Percentiles rank a stretch among this genome's conserved stretches.
These are phyloP conservation scores for Aureobasidium pullulans DNA, from an alignment of 2,329 filamentous ascomycete species.

Conservation along the genomic window DNA sequence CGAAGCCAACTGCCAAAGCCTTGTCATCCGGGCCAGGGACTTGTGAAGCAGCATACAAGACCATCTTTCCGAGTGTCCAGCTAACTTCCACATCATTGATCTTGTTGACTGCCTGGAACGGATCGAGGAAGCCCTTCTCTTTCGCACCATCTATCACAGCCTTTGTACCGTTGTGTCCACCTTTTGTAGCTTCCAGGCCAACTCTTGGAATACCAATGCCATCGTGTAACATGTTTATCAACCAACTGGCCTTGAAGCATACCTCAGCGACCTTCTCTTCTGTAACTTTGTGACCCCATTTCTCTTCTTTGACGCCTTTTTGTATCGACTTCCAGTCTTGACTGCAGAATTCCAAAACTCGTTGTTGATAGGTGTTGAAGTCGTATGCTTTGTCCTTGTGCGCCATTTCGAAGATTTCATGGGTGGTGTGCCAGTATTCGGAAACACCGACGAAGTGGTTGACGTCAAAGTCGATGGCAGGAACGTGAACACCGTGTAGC, in stretches of 20 bases:
- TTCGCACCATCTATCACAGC: slow-evolving; percentile 61
- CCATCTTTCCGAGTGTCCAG: slow-evolving; percentile 95
- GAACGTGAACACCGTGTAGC: slow-evolving; percentile 83
- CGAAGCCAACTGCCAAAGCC: slow-evolving; percentile 79
- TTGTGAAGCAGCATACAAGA: slow-evolving; percentile 88
- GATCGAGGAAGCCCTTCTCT: slow-evolving; percentile 67
- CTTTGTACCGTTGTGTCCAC: slow-evolving; percentile 60
- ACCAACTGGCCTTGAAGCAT: slow-evolving; percentile 97
- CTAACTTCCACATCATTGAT: slow-evolving; percentile 87
- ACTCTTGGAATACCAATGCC: slow-evolving; percentile 88
- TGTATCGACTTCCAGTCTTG: slow-evolving; percentile 75
- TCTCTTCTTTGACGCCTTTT: slow-evolving; percentile 53
- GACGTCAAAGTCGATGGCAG: slow-evolving; percentile 91
- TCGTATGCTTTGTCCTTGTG: slow-evolving; percentile 78
- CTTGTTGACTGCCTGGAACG: slow-evolving; percentile 90
- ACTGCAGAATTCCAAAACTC: slow-evolving; percentile 77
- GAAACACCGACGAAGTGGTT: slow-evolving; percentile 98
- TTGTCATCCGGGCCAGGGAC: slow-evolving; percentile 54
- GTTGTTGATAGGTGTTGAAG: slow-evolving; percentile 78
- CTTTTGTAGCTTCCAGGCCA: slow-evolving; percentile 57
- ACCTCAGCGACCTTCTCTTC: slow-evolving; percentile 71
- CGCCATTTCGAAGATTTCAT: slow-evolving; percentile 78
- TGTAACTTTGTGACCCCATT: slow-evolving; percentile 70
- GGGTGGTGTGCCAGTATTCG: slow-evolving; percentile 98
- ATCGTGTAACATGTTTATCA: slow-evolving; percentile 93